phyloP scores from a whole-genome alignment of 2,329 filamentous ascomycete genomes.

The Colletotrichum graminicola region DNA sequence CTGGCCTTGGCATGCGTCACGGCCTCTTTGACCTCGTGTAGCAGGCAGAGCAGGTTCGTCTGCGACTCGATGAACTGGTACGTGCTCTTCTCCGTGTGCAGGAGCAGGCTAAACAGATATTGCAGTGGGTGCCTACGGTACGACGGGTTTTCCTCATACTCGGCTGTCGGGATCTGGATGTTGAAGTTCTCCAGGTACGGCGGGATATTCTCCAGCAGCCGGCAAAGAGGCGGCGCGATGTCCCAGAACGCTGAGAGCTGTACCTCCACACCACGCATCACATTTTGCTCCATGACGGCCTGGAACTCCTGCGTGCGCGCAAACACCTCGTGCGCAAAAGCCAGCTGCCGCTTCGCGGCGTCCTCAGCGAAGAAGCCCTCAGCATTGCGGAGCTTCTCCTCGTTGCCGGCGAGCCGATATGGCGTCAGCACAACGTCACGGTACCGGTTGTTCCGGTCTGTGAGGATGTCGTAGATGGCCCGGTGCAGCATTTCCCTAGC shows the following conservation, averaged over 20 bases:
- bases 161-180: conserved; percentile 81
- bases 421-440: conserved; percentile 85
- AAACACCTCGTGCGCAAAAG: conserved; percentile 78
- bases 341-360: conserved; percentile 75
- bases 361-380: conserved; percentile 87
- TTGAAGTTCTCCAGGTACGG: conserved; percentile 69
- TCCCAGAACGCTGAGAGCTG: conserved; percentile 98
- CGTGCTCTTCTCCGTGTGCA: conserved; percentile 90
- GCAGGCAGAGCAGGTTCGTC: conserved; percentile 87
- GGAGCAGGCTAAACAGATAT: conserved; percentile 87
- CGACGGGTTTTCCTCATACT: conserved; percentile 87
- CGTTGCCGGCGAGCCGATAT: conserved; percentile 80
- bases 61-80: conserved; percentile 98
- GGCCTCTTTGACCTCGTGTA: conserved; percentile 90
- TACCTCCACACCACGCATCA: conserved; percentile 87
- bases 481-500: conserved; percentile 89
- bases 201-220: conserved; percentile 85
- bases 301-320: conserved; percentile 82
- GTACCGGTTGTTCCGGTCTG: conserved; percentile 88
- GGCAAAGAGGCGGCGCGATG: conserved; percentile 85
- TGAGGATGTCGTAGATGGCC: conserved; percentile 85
- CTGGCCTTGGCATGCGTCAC: conserved; percentile 77
- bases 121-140: conserved; percentile 87
- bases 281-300: conserved; percentile 84
- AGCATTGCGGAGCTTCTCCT: conserved; percentile 83